Evolutionary conservation across 257 asterid species (phyloP), one percentile per base, ranked within the genome.

Genomic region (Scutellaria baicalensis): DNA sequence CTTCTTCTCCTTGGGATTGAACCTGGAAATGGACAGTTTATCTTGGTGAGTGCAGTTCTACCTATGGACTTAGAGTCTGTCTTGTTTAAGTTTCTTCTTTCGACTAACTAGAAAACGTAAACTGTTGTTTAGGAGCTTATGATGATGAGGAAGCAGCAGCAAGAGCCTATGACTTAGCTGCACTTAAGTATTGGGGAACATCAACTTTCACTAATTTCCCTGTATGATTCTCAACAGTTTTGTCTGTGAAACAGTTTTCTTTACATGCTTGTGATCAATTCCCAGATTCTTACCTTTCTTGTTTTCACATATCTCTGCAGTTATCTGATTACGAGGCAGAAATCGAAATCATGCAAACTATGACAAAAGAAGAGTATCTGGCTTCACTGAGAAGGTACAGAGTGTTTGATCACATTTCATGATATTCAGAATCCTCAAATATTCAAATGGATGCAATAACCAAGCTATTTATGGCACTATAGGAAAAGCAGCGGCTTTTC

Each of bases 401-500:
- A 10, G 21, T 16, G 31, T n/a, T 20, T 23, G 1, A 27, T 60
- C 9, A 43, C 56, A 23, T 61, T 42, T 42, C 2, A 8, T 38
- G 52, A 17, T 60, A 16, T 16, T 48, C 48, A 61, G 48, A 36
- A 9, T 10, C 39, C 8, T 31, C 39, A 6, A 33, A 33, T 8
- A 13, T 31, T 54, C 21, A 17, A 16, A 62, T 61, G 73, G 58
- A 49, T 45, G 59, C n/a, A 54, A 31, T 13, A 54, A 57, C 51
- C n/a, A 60, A 16, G 54, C 55, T 8, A 39, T 5, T 38, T n/a
- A 51, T 60, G 20, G 11, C 58, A 39, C 35, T 69, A 38, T 48
- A 89, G 96, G 59, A 88, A 71, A 66, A 90, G 97, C 62, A 88
- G 95, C 13, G 97, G 97, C 38, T 90, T 90, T 73, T 88, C 97